Base-by-base conservation (phyloP, 164 flowering plant genomes). In the Piper longum region DNA sequence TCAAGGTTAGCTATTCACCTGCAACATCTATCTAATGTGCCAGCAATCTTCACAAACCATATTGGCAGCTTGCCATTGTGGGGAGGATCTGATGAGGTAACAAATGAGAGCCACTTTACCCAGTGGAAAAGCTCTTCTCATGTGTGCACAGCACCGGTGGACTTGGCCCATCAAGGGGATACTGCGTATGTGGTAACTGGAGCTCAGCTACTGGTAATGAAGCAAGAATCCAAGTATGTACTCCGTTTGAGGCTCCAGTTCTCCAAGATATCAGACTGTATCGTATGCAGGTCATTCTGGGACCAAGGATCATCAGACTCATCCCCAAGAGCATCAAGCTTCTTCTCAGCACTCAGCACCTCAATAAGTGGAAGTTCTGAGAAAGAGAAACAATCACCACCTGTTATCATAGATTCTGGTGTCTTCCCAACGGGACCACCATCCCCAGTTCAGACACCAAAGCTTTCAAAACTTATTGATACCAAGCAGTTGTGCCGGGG, bases 391-490 rank as follows among this genome's bases (percentile, higher is more conserved):
- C 54, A 58, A 7, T 60, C 41, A 13, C 66, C 59, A 17, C 71
- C 82, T 9, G 78, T 82, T 18, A 62, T 66, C 59, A 39, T 91
- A 65, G 90, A 91, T 66, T 88, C 96, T 0, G 72, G 78, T 0
- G 82, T 87, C 59, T 89, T 62, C 67, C 89, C 96, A 1, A 63
- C 66, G 0, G 92, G 91, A 19, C 96, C 98, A 1, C 98, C 96
- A 2, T 77, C 74, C 68, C 75, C 83, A 4, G 69, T 73, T 14
- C 80, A 74, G 41, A 65, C 76, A 11, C 81, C 72, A 48, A 91
- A 81, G 82, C 73, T 81, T 45, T n/a, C 77, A 66, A 83, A 70
- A 63, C 79, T 79, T 65, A 91, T 91, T 39, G 92, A 91, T 36
- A 73, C 69, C 54, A 61, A 85, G 12, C 78, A 91, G 58, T 7